Evolutionary conservation across 176 grass and related monocot genomes (phyloP), one percentile per base, ranked within the genome.

Genomic region (Bolboschoenus planiculmis): DNA sequence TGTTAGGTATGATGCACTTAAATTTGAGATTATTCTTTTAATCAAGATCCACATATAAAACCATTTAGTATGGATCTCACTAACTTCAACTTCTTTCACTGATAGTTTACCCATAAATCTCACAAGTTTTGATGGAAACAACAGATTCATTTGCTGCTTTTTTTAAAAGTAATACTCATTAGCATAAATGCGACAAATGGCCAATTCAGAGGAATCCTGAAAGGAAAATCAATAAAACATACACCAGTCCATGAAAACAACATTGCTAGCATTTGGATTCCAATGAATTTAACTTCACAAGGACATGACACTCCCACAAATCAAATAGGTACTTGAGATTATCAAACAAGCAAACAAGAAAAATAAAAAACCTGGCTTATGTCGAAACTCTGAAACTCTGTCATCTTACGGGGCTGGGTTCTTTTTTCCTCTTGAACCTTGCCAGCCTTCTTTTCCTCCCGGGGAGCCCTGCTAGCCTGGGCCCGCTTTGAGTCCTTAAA

Each of bases 321-420:
- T 31, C 66, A 72, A 72, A 72, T 44, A 26, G n/a, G 8, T 2
- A 29, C 43, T 48, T 16, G 40, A 10, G 10, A 10, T 15, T 75
- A 50, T 50, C 34, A 31, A 75, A 75, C 40, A 75, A 50, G 13
- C 42, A 75, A 30, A 75, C 23, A 75, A 75, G 24, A 75, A 75
- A 67, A 81, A 81, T 87, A 42, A 83, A 56, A 20, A 35, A 98
- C 95, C 95, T 98, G 95, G 75, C 90, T 98, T 91, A 98, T 98
- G 79, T 89, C 94, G 87, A 98, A 92, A 82, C 91, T 93, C 56
- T 48, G 87, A 86, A 98, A 98, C 59, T 94, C 95, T 83, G 88
- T 91, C 92, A 94, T 81, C 81, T 95, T 98, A 81, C 88, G 89
- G 33, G 94, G 90, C 72, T 84, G 90, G 60, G 79, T 81, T 90